A percentile compares a stretch with the other conserved stretches of the same genome.
Evolutionary conservation across 306 rosid genomes (phyloP).

Genomic region (Chamaecrista fasciculata): DNA sequence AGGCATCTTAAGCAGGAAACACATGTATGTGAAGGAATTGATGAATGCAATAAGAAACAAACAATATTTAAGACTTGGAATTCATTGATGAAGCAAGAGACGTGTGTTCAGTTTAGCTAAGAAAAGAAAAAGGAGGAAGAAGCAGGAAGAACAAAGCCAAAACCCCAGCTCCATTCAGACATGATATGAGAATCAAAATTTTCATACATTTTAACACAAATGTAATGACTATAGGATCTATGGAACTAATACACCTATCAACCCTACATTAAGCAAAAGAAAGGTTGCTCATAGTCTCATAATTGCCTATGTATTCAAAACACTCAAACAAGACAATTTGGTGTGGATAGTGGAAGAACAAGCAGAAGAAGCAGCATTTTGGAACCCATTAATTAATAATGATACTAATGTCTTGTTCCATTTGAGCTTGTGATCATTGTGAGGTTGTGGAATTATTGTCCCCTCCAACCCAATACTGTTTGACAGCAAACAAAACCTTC

Average conservation of each 20-base stretch:
- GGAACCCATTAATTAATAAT: not conserved
- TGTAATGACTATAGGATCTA: not conserved
- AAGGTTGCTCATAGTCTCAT: no score
- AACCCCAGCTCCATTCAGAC: not conserved
- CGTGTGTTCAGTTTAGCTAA: not conserved
- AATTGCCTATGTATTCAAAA: no score
- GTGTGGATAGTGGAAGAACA: not conserved
- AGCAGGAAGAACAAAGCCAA: not conserved
- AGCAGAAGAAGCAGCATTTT: not conserved
- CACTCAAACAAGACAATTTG: no score
- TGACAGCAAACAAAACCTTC: not conserved
- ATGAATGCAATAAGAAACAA: not conserved
- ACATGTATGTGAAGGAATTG: not conserved
- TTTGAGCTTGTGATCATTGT: not conserved
- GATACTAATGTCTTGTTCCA: no score
- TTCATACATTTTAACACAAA: not conserved
- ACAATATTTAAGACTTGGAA: not conserved
- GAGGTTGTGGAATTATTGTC: not conserved
- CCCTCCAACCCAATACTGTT: constrained; percentile 8
- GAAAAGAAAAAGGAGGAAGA: not conserved
- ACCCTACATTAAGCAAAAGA: not conserved
- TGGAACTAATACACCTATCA: not conserved
- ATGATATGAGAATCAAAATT: not conserved
- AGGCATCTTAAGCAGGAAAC: not conserved
- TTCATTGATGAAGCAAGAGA: not conserved